Evolutionary conservation across 2,329 filamentous ascomycete species (phyloP).

Genomic region (Colletotrichum somersetense): DNA sequence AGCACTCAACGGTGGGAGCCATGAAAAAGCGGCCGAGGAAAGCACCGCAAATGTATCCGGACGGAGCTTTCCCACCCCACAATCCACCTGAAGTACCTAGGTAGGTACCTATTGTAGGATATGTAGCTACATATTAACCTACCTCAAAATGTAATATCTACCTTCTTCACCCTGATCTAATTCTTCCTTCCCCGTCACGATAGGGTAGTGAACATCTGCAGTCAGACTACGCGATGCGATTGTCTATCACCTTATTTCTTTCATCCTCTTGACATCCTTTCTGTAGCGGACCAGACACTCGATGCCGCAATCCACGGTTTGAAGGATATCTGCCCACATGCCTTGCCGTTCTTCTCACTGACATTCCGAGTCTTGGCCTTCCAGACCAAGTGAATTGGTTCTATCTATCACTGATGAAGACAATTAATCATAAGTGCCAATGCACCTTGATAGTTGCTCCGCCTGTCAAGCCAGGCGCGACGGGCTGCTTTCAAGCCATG

Average conservation of each 20-base stretch:
- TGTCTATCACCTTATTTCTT: background rate
- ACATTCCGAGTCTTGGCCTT: background rate
- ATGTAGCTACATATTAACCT: no score
- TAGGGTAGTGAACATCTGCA: background rate
- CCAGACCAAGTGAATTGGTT: background rate
- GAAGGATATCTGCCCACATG: background rate
- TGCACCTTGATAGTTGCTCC: no score
- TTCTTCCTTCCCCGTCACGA: background rate
- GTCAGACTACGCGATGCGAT: background rate
- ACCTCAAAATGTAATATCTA: no score
- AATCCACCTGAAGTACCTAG: background rate
- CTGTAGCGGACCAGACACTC: background rate
- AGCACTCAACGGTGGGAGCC: background rate
- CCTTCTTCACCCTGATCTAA: background rate
- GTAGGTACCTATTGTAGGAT: background rate
- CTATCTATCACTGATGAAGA: background rate
- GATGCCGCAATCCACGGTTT: background rate
- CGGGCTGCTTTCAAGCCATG: background rate
- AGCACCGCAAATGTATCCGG: slow-evolving; percentile 33
- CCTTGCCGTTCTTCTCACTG: background rate
- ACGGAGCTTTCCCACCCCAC: slow-evolving; percentile 26
- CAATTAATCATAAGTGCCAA: background rate
- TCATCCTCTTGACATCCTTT: background rate
- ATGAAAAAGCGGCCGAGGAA: slow-evolving; percentile 38
- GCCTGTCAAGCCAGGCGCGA: background rate